Evolutionary conservation across 495 filamentous ascomycete genomes (phyloP).

Genomic region (Acidiella bohemica): DNA sequence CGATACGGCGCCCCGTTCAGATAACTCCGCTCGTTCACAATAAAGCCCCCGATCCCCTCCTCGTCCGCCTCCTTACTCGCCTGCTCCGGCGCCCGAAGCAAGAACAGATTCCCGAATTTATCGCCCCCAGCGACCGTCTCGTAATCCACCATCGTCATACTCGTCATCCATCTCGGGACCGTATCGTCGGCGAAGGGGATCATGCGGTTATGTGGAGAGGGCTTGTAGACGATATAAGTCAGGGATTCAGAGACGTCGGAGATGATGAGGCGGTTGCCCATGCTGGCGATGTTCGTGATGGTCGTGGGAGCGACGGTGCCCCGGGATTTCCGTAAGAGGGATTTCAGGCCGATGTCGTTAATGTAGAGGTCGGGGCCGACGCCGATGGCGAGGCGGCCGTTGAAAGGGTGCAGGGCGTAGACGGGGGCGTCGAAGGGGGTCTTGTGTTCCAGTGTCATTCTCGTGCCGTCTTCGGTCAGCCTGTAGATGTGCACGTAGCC

Average conservation of each 20-base stretch:
- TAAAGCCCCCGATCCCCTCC: conserved; percentile 75
- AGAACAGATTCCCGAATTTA: conserved; percentile 94
- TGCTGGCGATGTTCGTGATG: conserved; percentile 77
- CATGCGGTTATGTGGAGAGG: conserved; percentile 61
- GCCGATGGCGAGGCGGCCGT: conserved; percentile 76
- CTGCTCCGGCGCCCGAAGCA: conserved; percentile 76
- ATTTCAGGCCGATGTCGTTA: conserved; percentile 81
- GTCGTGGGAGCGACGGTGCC: conserved; percentile 62
- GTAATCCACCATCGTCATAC: conserved; percentile 89
- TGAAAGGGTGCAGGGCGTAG: conserved; percentile 77
- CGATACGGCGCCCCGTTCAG: conserved; percentile 80
- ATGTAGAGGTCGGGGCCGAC: conserved; percentile 69
- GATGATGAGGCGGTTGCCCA: conserved; percentile 81
- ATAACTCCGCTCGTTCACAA: conserved; percentile 76
- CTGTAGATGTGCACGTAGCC: conserved; percentile 91
- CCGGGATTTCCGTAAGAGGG: conserved; percentile 84
- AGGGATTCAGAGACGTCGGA: conserved; percentile 85
- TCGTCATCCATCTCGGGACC: conserved; percentile 75
- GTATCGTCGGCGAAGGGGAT: conserved; percentile 89
- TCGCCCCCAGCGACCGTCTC: conserved; percentile 91
- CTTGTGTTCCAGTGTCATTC: conserved; percentile 91
- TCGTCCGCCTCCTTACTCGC: conserved; percentile 82
- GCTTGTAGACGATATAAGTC: conserved; percentile 83
- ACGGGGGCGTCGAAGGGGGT: conserved; percentile 82
- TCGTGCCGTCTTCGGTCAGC: conserved; percentile 70